Base-by-base conservation (phyloP, 2,329 filamentous ascomycete genomes). In the Arthroderma sp. region DNA sequence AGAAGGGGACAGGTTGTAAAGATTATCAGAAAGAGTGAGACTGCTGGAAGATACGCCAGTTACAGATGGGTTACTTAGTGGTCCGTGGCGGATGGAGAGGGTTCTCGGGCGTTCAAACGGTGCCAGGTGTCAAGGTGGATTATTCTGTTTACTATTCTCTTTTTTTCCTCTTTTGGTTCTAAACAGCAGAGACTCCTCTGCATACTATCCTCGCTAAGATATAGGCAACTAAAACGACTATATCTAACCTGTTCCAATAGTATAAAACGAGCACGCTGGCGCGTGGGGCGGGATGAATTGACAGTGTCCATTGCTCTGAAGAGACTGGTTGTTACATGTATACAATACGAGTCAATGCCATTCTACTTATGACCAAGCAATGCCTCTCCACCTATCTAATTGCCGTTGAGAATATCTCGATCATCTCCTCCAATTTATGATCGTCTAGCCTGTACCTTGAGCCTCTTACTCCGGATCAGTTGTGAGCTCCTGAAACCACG, bases 11-110 rank as follows among this genome's bases (percentile, higher is more conserved):
- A 96, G 74, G 91, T 98, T 2, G 93, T 98, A 67, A 98, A 98
- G 82, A 98, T 98, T 66, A 96, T 98, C 67, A 81, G 93, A 63
- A 91, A 86, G 72, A 91, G 86, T 68, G 93, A 97, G 79, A 98
- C 93, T 57, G 93, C 93, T 13, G 93, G 93, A 61, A 81, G 93
- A 56, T 98, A 98, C 74, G 93, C 93, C 53, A 95, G 89, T 81
- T 98, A 98, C 74, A 79, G 91, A 66, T 85, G 81, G 81, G 80
- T 77, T 35, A 76, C 76, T 56, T 77, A 68, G 68, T 37, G 33
- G 33, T 21, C 8, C 21, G 11, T 21, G 21, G 13, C 21, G 31
- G 7, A 23, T 15, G 9, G 52, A n/a, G 9, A 21, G 31, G 37
- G 52, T 54, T 38, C 17, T 37, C 28, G 19, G 31, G 51, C 6